Base-by-base conservation (phyloP, 768 basidiomycete species). In the Mycena rosella region DNA sequence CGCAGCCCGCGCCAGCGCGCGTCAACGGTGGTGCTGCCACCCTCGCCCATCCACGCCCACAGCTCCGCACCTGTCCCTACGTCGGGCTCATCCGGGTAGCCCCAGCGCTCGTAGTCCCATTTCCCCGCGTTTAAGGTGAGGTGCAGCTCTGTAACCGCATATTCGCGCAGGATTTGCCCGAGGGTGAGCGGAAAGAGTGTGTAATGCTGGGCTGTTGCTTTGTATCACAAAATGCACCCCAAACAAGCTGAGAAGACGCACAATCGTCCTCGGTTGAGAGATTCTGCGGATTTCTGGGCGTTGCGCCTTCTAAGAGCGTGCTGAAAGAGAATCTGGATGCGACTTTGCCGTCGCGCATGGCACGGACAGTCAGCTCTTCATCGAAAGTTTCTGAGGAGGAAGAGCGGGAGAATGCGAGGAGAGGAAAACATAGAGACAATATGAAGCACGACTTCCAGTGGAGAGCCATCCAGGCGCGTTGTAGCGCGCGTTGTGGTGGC, bases 11-110 rank as follows among this genome's bases (percentile, higher is more conserved):
- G 85, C 96, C 96, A 98, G 29, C 93, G 88, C 51, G 86, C 83
- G 67, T 94, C 91, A 32, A 92, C 80, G 24, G 93, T 95, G 89
- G 85, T 85, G n/a, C 79, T 69, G 9, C 79, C 73, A 1, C 85
- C 85, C 32, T 91, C 89, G n/a, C 87, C 91, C 85, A 98, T 90
- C 95, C 96, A 98, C 13, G 91, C 94, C 91, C 92, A 93, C 8
- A 98, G 81, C 75, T 96, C 94, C 10, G 94, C 96, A 3, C 96
- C 96, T 0, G 92, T 89, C 3, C 92, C 92, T 1, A 96, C 92
- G 4, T 88, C 89, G 6, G 85, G 80, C 68, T 93, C 91, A 30
- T 89, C 85, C 0, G 96, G 95, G 69, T 90, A 87, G 0, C 93
- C 94, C 93, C 95, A 96, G 27, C 86, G 81, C 47, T 88, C 86